Conservation (phyloP, 2,329 filamentous ascomycete species). For the Fusarium chlamydosporum region DNA sequence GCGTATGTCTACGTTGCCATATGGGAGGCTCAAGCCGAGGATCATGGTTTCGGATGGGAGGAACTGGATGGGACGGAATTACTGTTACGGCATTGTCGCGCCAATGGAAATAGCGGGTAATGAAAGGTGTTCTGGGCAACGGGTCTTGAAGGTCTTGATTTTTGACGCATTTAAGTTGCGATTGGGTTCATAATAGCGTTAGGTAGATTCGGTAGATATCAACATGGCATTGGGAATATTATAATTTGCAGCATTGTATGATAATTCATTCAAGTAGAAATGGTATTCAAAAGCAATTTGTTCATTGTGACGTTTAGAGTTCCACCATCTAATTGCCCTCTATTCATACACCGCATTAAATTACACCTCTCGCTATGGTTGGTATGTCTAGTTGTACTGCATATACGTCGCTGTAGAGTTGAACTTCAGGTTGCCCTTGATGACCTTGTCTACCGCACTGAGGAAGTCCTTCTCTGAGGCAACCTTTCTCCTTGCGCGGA, state of each 20-base stretch:
- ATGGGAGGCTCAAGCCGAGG: constrained; percentile 7
- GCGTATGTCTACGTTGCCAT: constrained; percentile 1
- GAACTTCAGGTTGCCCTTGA: constrained; percentile 99
- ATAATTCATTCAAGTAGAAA: constrained; percentile 4
- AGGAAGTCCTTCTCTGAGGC: constrained; percentile 99
- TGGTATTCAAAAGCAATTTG: constrained; percentile 36
- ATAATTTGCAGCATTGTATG: neutral
- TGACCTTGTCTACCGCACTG: constrained; percentile 98
- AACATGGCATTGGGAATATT: constrained; percentile 21
- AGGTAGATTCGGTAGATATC: constrained; percentile 41
- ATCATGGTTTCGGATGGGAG: constrained; percentile 20
- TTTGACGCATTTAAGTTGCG: constrained; percentile 19
- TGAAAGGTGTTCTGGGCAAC: constrained; percentile 41
- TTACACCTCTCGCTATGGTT: constrained; percentile 43
- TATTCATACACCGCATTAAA: constrained; percentile 56
- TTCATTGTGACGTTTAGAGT: constrained; percentile 48
- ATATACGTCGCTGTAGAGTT: constrained; percentile 98
- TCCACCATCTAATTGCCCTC: constrained; percentile 46
- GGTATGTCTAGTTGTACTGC: constrained; percentile 88
- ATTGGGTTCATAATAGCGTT: constrained; percentile 22
- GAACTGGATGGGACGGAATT: constrained; percentile 3
- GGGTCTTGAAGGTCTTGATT: constrained; percentile 17
- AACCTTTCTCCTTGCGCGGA: constrained; percentile 94
- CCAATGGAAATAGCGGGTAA: constrained; percentile 29
- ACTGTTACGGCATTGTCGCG: constrained; percentile 19